Conservation (phyloP, 208 protist genomes). For the Wallacemonas rigidus region DNA sequence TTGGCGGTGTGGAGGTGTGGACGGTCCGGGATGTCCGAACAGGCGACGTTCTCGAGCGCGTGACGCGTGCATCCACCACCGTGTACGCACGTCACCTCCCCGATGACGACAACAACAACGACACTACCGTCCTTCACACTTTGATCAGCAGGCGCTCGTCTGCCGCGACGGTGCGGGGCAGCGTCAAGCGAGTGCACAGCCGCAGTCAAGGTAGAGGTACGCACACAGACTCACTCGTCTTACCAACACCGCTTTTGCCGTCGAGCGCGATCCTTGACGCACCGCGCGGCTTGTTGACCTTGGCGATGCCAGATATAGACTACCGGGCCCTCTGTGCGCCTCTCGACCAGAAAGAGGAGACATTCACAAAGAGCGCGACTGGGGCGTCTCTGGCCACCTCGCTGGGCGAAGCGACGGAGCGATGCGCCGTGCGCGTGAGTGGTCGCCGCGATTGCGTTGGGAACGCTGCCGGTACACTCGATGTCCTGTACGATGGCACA, state of each 20-base stretch:
- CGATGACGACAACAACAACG: not conserved
- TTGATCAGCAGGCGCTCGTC: too few relatives aligned
- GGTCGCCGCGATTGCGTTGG: slow-evolving; percentile 47
- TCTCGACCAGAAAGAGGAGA: not conserved
- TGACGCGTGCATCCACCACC: not conserved
- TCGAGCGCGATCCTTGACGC: not conserved
- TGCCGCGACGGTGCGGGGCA: too few relatives aligned
- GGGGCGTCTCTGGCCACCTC: not conserved
- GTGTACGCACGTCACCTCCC: not conserved
- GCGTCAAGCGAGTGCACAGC: too few relatives aligned
- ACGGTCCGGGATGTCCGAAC: not conserved
- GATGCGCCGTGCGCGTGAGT: slow-evolving; percentile 39
- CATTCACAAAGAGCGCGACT: not conserved
- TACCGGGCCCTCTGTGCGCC: slow-evolving; percentile 17
- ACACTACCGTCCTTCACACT: not conserved
- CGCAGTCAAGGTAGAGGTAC: too few relatives aligned
- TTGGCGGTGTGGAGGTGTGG: slow-evolving; percentile 1
- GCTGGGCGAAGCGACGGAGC: slow-evolving; percentile 8
- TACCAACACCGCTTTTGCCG: slow-evolving; percentile 1
- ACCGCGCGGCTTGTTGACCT: slow-evolving; percentile 14
- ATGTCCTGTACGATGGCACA: slow-evolving; percentile 33
- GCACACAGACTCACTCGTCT: not conserved
- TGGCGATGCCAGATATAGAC: slow-evolving; percentile 30
- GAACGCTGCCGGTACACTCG: slow-evolving; percentile 53
- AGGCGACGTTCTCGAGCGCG: slow-evolving; percentile 2